Evolutionary conservation across 352 stramenopile genomes (phyloP).

Genomic region (Phytophthora meadii): DNA sequence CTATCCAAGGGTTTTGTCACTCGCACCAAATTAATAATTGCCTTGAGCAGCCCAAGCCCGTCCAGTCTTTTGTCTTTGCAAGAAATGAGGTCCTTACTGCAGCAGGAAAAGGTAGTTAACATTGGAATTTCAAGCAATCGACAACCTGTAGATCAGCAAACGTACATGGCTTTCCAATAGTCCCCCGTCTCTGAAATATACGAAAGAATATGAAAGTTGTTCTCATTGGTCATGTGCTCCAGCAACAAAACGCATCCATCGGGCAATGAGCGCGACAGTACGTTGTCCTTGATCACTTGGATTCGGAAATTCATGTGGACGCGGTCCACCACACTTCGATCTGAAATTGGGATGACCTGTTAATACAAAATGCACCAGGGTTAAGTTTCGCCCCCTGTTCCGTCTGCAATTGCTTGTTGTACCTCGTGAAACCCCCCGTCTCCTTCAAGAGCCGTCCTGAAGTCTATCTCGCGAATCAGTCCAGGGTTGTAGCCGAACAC

Average conservation of each 20-base stretch:
- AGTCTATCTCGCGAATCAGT: slow-evolving; percentile 79
- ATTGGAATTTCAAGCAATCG: slow-evolving; percentile 13
- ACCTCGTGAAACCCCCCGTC: slow-evolving; percentile 75
- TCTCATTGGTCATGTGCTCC: slow-evolving; percentile 86
- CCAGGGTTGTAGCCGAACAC: slow-evolving; percentile 84
- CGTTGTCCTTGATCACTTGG: slow-evolving; percentile 89
- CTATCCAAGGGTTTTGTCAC: slow-evolving; percentile 73
- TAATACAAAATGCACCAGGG: slow-evolving; percentile 2
- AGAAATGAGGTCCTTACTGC: slow-evolving; percentile 60
- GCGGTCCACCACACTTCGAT: slow-evolving; percentile 62
- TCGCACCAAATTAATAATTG: slow-evolving; percentile 72
- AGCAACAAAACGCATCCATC: slow-evolving; percentile 82
- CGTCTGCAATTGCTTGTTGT: neutral
- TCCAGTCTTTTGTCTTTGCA: slow-evolving; percentile 47
- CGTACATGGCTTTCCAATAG: slow-evolving; percentile 76
- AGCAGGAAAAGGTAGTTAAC: neutral
- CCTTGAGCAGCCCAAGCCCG: slow-evolving; percentile 72
- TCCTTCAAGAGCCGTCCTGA: slow-evolving; percentile 68
- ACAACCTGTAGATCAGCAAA: slow-evolving; percentile 2
- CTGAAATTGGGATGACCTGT: slow-evolving; percentile 77
- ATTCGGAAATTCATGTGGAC: slow-evolving; percentile 90
- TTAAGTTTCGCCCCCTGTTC: slow-evolving; percentile 7
- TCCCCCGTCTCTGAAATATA: slow-evolving; percentile 79
- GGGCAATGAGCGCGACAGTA: slow-evolving; percentile 77
- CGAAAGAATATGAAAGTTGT: slow-evolving; percentile 86